These are phyloP conservation scores for Carpinus viminea DNA, from an alignment of 306 rosid genomes.

Conservation along the genomic window DNA sequence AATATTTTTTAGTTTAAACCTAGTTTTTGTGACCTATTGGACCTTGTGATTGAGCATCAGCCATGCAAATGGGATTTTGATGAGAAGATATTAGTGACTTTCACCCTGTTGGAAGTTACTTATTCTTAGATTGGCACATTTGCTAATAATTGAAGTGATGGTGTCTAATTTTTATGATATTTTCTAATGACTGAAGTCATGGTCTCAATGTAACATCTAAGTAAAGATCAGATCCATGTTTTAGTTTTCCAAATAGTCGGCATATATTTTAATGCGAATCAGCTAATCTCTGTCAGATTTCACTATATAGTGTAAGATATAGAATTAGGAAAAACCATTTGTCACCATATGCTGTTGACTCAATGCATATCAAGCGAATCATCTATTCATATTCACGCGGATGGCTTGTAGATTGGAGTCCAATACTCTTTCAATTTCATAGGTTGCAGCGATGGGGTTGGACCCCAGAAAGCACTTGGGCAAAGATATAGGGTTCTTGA, in stretches of 20 bases:
- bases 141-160: too few relatives aligned
- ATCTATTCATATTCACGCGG: slow-evolving; percentile 25
- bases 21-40: neutral
- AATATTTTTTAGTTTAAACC: neutral
- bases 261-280: neutral
- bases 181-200: neutral
- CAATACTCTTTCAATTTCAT: slow-evolving; percentile 36
- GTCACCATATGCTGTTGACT: slow-evolving; percentile 13
- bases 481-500: slow-evolving; percentile 68
- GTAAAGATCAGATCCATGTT: neutral
- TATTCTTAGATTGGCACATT: neutral
- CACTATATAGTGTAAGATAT: slow-evolving; percentile 7
- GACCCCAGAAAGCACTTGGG: slow-evolving; percentile 94
- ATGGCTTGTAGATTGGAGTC: slow-evolving; percentile 23
- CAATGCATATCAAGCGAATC: slow-evolving; percentile 2
- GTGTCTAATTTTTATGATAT: too few relatives aligned
- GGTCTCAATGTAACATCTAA: neutral
- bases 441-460: slow-evolving; percentile 99
- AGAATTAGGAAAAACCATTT: slow-evolving; percentile 24
- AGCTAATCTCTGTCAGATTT: neutral
- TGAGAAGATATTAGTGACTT: neutral
- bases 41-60: neutral
- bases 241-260: neutral
- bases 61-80: neutral
- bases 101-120: neutral